phyloP scores from a whole-genome alignment of 768 basidiomycete species.

The Lactarius pseudohatsudake region DNA sequence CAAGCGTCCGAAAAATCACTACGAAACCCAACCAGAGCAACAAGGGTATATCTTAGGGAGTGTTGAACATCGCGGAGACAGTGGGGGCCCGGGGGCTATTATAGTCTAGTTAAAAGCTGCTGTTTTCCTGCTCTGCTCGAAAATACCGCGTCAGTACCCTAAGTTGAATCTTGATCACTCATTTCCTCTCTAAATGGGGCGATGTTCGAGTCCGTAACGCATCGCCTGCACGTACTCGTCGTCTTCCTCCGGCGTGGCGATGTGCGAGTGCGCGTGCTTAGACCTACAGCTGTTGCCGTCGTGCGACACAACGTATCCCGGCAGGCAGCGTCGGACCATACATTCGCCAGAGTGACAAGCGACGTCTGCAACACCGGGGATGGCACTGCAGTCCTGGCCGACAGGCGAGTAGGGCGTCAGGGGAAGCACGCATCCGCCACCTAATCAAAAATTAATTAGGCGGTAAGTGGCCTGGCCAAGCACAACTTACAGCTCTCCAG shows the following conservation, averaged over 20 bases:
- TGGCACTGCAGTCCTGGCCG: constrained; percentile 52
- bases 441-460: too few species aligned
- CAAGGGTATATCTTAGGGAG: background rate
- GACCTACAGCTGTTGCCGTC: constrained; percentile 30
- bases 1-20: background rate
- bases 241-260: background rate
- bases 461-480: background rate
- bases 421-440: constrained; percentile 48
- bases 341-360: constrained; percentile 47
- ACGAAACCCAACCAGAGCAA: too few species aligned
- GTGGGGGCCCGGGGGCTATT: background rate
- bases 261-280: background rate
- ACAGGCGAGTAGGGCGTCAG: constrained; percentile 34
- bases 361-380: constrained; percentile 50
- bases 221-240: constrained; percentile 20
- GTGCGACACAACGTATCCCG: constrained; percentile 37
- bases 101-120: background rate
- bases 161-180: background rate
- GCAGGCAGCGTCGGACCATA: constrained; percentile 45
- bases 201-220: constrained; percentile 32
- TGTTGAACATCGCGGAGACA: background rate
- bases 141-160: background rate
- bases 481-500: constrained; percentile 52
- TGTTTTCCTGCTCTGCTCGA: background rate
- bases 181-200: constrained; percentile 21